A percentile compares a stretch with the other conserved stretches of the same genome.
phyloP scores from a whole-genome alignment of 768 basidiomycete species.

The Boletus reticuloceps region DNA sequence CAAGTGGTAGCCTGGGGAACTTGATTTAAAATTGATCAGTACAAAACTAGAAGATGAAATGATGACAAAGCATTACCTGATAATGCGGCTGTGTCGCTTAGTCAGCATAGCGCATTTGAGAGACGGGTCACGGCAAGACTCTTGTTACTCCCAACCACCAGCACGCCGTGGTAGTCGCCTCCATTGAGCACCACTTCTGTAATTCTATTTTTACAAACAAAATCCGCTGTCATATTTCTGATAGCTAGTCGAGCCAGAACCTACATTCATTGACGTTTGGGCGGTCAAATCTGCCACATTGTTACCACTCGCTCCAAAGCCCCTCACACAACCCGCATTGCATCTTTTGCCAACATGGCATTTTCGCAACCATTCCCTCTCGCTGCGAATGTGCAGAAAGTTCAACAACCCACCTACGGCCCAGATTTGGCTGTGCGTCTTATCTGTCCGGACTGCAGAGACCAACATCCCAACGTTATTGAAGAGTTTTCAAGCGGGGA shows the following conservation, averaged over 20 bases:
- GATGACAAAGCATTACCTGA: too few relatives aligned
- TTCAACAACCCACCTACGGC: constrained; percentile 59
- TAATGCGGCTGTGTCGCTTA: constrained; percentile 1
- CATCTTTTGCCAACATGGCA: constrained; percentile 43
- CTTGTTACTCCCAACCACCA: constrained; percentile 23
- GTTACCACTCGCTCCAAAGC: constrained; percentile 17
- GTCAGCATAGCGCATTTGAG: constrained; percentile 23
- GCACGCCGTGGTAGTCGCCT: constrained; percentile 16
- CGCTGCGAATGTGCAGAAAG: constrained; percentile 52
- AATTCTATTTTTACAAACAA: constrained; percentile 2
- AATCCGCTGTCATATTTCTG: constrained; percentile 8
- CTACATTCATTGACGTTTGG: constrained; percentile 25
- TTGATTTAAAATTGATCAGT: neutral
- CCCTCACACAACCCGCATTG: constrained; percentile 13
- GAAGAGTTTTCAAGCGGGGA: constrained; percentile 99
- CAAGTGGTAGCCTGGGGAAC: too few relatives aligned
- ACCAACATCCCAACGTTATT: constrained; percentile 89
- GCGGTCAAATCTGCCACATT: constrained; percentile 11
- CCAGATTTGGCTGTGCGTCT: constrained; percentile 86
- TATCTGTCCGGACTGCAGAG: constrained; percentile 94
- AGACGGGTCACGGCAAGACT: neutral
- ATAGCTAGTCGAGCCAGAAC: constrained; percentile 19
- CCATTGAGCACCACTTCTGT: neutral
- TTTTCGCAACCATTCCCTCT: constrained; percentile 81
- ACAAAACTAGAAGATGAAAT: too few relatives aligned